phyloP scores from a whole-genome alignment of 1,139 yeast species.

The Zygotorulaspora mrakii region DNA sequence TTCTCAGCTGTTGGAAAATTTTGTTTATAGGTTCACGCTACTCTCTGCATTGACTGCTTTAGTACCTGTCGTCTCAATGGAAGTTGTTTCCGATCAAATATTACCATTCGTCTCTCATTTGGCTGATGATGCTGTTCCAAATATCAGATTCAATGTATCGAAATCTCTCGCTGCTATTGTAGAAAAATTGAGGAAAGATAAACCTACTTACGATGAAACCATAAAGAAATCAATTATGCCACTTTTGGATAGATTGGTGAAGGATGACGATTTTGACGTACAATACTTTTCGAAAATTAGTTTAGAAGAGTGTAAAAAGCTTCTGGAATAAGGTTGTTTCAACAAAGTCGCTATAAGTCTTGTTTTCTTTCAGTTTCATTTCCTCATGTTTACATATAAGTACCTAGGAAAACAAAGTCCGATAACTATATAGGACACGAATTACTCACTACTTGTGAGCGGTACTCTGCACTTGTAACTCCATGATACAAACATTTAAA shows the following conservation, averaged over 20 bases:
- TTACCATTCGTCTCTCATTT: constrained; percentile 76
- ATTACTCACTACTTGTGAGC: too few species aligned
- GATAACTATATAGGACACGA: not conserved
- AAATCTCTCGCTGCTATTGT: constrained; percentile 66
- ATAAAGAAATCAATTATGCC: constrained; percentile 59
- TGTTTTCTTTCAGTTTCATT: constrained; percentile 3
- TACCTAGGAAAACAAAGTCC: constrained; percentile 3
- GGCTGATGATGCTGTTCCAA: constrained; percentile 80
- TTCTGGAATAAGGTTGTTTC: constrained; percentile 9
- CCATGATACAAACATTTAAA: too few species aligned
- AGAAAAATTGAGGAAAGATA: constrained; percentile 45
- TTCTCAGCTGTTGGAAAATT: constrained; percentile 44
- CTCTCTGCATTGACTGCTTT: constrained; percentile 80
- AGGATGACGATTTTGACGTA: constrained; percentile 85
- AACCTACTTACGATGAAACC: constrained; percentile 38
- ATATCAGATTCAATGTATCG: constrained; percentile 91
- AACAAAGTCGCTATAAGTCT: constrained; percentile 1
- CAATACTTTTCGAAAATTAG: constrained; percentile 75
- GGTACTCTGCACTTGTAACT: too few species aligned
- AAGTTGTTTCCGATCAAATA: constrained; percentile 58
- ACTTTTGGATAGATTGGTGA: constrained; percentile 57
- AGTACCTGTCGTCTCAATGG: constrained; percentile 60
- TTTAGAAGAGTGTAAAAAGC: constrained; percentile 36
- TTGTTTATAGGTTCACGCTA: constrained; percentile 88
- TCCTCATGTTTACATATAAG: constrained; percentile 1